phyloP scores from a whole-genome alignment of 169 alveolate species.

The Eimeria zaria region DNA sequence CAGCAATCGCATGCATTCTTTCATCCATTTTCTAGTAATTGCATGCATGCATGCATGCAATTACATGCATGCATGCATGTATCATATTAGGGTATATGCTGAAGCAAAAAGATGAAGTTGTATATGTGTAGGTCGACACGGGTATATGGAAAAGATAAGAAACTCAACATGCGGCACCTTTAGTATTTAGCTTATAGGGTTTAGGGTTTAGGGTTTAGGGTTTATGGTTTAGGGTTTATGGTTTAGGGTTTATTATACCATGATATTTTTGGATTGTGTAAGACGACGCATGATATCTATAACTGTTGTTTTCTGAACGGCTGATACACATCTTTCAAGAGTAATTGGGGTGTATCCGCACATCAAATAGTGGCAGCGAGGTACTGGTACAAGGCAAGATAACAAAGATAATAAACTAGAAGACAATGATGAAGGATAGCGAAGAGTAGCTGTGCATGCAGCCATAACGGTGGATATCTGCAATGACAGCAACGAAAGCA shows the following conservation, averaged over 20 bases:
- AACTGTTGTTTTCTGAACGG: conserved; percentile 96
- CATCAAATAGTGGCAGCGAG: conserved; percentile 99
- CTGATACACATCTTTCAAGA: conserved; percentile 86
- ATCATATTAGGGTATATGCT: no score
- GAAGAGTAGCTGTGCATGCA: conserved; percentile 97
- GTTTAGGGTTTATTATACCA: conserved; percentile 90
- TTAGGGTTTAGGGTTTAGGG: not conserved
- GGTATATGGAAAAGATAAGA: no score
- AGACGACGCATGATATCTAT: conserved; percentile 99
- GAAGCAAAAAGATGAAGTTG: no score
- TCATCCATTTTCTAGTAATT: no score
- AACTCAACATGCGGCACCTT: no score
- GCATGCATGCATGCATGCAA: not conserved
- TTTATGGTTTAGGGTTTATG: not conserved
- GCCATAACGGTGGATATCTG: conserved; percentile 95
- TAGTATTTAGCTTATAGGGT: no score
- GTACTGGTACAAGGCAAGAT: conserved; percentile 99
- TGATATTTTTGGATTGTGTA: conserved; percentile 98
- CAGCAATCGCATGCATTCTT: not conserved
- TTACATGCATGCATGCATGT: conserved; percentile 84
- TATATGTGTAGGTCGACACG: no score
- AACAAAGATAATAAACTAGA: conserved; percentile 98
- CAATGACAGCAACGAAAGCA: not conserved
- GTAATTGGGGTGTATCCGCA: conserved; percentile 99
- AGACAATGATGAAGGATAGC: conserved; percentile 98